Evolutionary conservation across 352 stramenopile species (phyloP), one percentile per base, ranked within the genome.

Genomic region (Phytophthora nicotianae): DNA sequence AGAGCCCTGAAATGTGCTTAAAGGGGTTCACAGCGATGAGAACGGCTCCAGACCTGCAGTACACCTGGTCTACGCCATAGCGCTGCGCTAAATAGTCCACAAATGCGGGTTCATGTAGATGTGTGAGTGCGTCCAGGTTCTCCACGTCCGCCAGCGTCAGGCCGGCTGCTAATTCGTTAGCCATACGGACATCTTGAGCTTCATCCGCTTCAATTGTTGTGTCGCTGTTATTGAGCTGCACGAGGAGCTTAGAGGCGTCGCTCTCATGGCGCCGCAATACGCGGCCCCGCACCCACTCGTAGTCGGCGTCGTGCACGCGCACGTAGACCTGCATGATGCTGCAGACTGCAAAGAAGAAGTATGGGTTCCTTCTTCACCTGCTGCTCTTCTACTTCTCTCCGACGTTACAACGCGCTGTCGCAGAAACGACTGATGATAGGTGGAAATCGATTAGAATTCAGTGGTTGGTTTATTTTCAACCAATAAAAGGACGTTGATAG

Each of bases 11-110:
- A n/a, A 93, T 82, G 27, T 84, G 70, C 43, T 90, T 86, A 53
- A 94, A 93, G 16, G 86, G 86, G 56, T 95, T 95, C 45, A 93
- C 80, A 13, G 86, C 84, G 32, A 95, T 88, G 4, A 93, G 70
- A 45, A 95, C 73, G 1, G 76, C 75, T 19, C 83, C 83, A 3
- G 85, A 89, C 37, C 78, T 72, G 60, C 81, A 91, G 58, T 95
- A 95, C 19, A 95, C 81, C 29, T 91, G 67, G 55, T 93, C 79
- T 13, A 86, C 68, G 17, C 62, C 55, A 40, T 91, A 95, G 0
- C 86, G 86, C 58, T 91, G 74, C 32, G 83, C 72, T 49, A 95
- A 68, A 56, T 89, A 92, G 46, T 92, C 81, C 20, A 95, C 80
- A 43, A 95, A 89, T 1, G 81, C 83, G 23, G 87, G 77, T 51